Evolutionary conservation across 768 basidiomycete species (phyloP).

Genomic region (Stropharia rugosoannulata): DNA sequence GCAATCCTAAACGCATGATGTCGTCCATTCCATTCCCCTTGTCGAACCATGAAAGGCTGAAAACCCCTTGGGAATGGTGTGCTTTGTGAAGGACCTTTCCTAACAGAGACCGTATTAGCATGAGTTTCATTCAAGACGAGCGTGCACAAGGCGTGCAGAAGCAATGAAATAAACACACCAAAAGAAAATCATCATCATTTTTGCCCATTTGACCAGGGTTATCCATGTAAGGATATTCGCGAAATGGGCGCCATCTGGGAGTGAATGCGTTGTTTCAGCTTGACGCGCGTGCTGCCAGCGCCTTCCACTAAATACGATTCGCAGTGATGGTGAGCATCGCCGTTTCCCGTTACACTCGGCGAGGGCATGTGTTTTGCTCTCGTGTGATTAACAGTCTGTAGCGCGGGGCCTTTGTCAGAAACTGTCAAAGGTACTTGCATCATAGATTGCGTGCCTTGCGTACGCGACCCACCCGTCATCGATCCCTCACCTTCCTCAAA

Average conservation of each 20-base stretch:
- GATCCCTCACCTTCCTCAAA: conserved; percentile 23
- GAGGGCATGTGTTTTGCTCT: no score
- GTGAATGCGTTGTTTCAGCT: conserved; percentile 3
- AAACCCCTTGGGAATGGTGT: background rate
- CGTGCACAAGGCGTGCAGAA: background rate
- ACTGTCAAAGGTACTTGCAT: background rate
- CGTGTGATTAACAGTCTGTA: background rate
- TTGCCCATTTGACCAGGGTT: conserved; percentile 10
- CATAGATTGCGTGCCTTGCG: background rate
- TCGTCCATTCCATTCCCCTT: background rate
- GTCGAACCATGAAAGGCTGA: background rate
- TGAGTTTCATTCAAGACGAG: background rate
- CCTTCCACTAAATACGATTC: no score
- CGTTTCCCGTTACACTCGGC: no score
- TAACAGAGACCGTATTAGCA: background rate
- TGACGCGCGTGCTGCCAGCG: background rate
- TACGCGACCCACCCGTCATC: conserved; percentile 1
- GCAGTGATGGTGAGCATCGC: no score
- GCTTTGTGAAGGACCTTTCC: background rate
- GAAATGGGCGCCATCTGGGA: background rate
- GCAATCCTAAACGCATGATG: background rate
- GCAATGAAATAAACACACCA: conserved; percentile 3
- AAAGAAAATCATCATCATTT: background rate
- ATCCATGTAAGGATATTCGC: conserved; percentile 5
- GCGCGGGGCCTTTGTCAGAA: background rate